Conservation (phyloP, 2,329 filamentous ascomycete genomes). For the Rhinocladiella mackenziei region DNA sequence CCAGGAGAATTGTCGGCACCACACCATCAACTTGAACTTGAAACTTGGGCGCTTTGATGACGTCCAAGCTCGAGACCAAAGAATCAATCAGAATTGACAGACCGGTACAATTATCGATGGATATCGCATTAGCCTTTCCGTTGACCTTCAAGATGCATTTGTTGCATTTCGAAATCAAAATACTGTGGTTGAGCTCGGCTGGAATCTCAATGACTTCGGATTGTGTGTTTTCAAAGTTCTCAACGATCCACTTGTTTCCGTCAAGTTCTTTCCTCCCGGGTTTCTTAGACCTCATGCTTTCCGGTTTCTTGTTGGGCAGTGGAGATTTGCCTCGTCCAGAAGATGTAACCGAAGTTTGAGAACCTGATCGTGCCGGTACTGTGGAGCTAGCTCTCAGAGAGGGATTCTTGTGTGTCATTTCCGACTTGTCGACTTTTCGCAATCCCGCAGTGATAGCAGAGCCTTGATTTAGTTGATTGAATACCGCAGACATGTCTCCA, state of each 20-base stretch:
- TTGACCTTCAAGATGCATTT: slow-evolving; percentile 84
- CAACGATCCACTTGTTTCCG: slow-evolving; percentile 91
- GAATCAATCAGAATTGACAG: slow-evolving; percentile 84
- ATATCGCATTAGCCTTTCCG: slow-evolving; percentile 96
- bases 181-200: slow-evolving; percentile 76
- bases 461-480: slow-evolving; percentile 85
- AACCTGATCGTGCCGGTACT: slow-evolving; percentile 58
- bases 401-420: slow-evolving; percentile 99
- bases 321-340: slow-evolving; percentile 70
- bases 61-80: slow-evolving; percentile 84
- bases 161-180: slow-evolving; percentile 87
- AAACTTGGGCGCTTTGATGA: slow-evolving; percentile 93
- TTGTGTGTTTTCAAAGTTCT: slow-evolving; percentile 80
- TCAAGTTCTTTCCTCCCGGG: slow-evolving; percentile 73
- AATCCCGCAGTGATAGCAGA: slow-evolving; percentile 81
- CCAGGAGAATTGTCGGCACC: slow-evolving; percentile 81
- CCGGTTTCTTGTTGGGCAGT: slow-evolving; percentile 79
- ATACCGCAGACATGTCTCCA: slow-evolving; percentile 77
- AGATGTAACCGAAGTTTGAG: slow-evolving; percentile 50
- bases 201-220: slow-evolving; percentile 71
- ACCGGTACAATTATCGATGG: slow-evolving; percentile 82
- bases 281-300: slow-evolving; percentile 80
- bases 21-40: slow-evolving; percentile 85
- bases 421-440: slow-evolving; percentile 86
- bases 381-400: slow-evolving; percentile 69